Evolutionary conservation across 345 rosid genomes (phyloP), one percentile per base, ranked within the genome.

Genomic region (Raphanus raphanistrum): DNA sequence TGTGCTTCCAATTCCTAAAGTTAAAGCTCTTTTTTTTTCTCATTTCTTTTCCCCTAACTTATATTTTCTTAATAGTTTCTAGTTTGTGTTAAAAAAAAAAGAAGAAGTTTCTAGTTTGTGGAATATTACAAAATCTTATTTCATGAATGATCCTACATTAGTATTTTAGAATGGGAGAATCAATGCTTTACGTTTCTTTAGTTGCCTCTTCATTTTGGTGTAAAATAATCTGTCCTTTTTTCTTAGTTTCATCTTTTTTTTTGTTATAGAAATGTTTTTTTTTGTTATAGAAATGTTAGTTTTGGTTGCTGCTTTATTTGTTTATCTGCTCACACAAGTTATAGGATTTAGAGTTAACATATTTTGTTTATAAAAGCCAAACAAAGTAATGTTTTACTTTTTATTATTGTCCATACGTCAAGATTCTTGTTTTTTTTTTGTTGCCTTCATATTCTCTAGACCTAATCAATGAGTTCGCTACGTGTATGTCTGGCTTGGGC

Each of bases 41-140:
- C 21, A 2, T 52, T 52, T 52, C 58, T 15, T 15, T 52, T 52
- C 58, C 21, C 58, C 58, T 16, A 52, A 52, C 25, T 52, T 69
- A 0, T 62, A 16, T 66, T 35, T 38, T 43, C 35, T 26, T 67
- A 43, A 13, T 32, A 52, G 58, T 52, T 41, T 66, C 1, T 52
- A 55, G 54, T 78, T 66, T 71, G 9, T 65, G 52, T 21, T 21
- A 21, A 21, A 21, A 21, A 21, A 21, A 21, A 21, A 21, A 21
- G n/a, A n/a, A n/a, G n/a, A 21, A 52, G 58, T 52, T 41, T 66
- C 1, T 52, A 55, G 54, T 78, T 66, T 71, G 9, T 65, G 52
- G 69, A 33, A 78, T 66, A 78, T 72, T 66, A 78, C 73, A 78
- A 72, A 78, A 78, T 73, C 77, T 78, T 64, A 60, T 77, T 71